A percentile compares a stretch with the other conserved stretches of the same genome.
Evolutionary conservation across 345 rosid genomes (phyloP).

Genomic region (Streptanthus diversifolius): DNA sequence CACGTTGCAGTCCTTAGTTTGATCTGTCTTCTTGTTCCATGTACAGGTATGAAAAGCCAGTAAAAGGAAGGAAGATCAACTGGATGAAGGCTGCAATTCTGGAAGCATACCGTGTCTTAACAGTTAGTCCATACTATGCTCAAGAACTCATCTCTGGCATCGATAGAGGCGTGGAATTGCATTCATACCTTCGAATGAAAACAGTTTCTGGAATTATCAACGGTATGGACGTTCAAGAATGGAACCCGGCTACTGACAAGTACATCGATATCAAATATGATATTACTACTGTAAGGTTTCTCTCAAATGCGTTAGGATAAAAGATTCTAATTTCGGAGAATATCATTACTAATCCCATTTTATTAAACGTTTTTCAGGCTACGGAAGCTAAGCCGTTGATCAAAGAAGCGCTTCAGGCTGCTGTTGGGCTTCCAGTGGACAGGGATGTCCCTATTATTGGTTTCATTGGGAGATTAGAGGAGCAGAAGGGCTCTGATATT

Average conservation of each 20-base stretch:
- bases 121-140: slow-evolving; percentile 89
- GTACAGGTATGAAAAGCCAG: slow-evolving; percentile 58
- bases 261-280: slow-evolving; percentile 65
- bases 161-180: slow-evolving; percentile 82
- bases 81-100: slow-evolving; percentile 96
- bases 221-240: slow-evolving; percentile 97
- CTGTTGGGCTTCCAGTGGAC: slow-evolving; percentile 82
- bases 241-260: slow-evolving; percentile 85
- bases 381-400: slow-evolving; percentile 72
- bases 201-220: slow-evolving; percentile 70
- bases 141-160: slow-evolving; percentile 72
- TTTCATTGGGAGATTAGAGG: slow-evolving; percentile 94
- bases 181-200: slow-evolving; percentile 48
- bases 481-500: slow-evolving; percentile 96
- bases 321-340: background rate
- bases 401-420: slow-evolving; percentile 94
- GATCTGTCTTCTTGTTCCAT: background rate
- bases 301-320: background rate
- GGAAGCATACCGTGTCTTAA: slow-evolving; percentile 67
- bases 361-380: slow-evolving; percentile 42
- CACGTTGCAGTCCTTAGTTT: background rate
- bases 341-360: background rate
- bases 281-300: slow-evolving; percentile 66
- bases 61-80: slow-evolving; percentile 85
- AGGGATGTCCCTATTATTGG: slow-evolving; percentile 79